Evolutionary conservation across 2,329 filamentous ascomycete genomes (phyloP), one percentile per base, ranked within the genome.

Genomic region (Penicillium sclerotigenum): DNA sequence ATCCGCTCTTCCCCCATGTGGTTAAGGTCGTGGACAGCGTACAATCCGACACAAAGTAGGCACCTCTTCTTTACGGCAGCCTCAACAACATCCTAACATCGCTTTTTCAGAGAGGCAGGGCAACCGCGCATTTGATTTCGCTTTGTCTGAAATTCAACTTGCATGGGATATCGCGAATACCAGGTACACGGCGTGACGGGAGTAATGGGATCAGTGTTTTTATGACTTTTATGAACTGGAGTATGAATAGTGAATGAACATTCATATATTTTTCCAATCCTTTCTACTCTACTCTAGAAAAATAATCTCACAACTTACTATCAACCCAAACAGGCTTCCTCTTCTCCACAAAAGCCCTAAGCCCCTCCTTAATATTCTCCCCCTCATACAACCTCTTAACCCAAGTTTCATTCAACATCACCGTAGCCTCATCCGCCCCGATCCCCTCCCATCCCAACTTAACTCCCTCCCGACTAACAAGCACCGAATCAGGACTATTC

Each of bases 21-120:
- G 82, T 91, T 45, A 81, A 88, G 68, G 80, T 93, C 56, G 91
- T 97, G 56, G 83, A 88, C 78, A 89, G 87, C 73, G 92, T 97
- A 29, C 91, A 97, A 77, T 68, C 68, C 37, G 76, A 75, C 50
- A 66, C 70, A 57, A 76, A 75, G 67, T 77, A 72, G 54, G 63
- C 36, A 40, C 18, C 40, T 57, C 24, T 22, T 33, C 40, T 22
- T 36, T 40, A 28, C 26, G 16, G 20, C 36, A 31, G 8, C 31
- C 40, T 48, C 28, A 29, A 29, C 49, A 46, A 29, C 38, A 38
- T 51, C 43, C 55, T 56, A 62, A 59, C 58, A 50, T 56, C 33
- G 56, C 49, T 57, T 58, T 59, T 60, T 22, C 58, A 68, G 68
- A 65, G 64, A 61, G 54, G 59, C 57, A 31, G 67, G 61, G 57